These are phyloP conservation scores for Edaphochlamys debaryana DNA, from an alignment of 139 green algal genomes.

Conservation along the genomic window DNA sequence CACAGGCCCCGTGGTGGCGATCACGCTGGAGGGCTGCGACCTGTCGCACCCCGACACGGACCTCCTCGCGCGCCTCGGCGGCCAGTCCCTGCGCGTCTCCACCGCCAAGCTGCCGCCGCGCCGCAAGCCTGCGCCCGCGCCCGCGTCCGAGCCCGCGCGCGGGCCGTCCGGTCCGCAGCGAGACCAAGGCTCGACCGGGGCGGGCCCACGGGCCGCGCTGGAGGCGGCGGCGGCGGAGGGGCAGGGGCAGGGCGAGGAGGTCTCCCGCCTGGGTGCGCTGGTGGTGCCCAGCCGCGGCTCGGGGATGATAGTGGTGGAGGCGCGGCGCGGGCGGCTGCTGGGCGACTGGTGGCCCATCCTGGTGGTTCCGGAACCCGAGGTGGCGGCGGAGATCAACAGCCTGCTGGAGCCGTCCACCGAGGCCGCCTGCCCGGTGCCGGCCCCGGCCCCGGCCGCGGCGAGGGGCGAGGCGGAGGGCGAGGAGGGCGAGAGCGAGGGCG, in stretches of 20 bases:
- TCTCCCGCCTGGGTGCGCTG: not conserved
- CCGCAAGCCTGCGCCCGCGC: no score
- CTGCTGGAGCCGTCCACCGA: not conserved
- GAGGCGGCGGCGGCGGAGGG: no score
- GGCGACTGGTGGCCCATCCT: constrained; percentile 24
- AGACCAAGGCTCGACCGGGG: no score
- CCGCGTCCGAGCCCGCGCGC: no score
- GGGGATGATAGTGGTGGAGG: constrained; percentile 31
- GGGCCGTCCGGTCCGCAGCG: no score
- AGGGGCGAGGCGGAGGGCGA: no score
- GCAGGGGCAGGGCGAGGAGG: no score
- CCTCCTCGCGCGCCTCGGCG: constrained; percentile 5
- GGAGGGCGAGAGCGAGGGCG: no score
- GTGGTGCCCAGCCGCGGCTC: not conserved
- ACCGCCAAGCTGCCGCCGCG: not conserved
- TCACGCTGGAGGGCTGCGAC: not conserved
- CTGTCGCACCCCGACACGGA: not conserved
- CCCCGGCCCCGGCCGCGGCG: not conserved
- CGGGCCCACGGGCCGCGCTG: no score
- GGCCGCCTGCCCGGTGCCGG: not conserved
- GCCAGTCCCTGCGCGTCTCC: not conserved
- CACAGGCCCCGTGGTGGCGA: not conserved
- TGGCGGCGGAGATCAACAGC: constrained; percentile 25
- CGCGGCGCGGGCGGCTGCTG: constrained; percentile 29
- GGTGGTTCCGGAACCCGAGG: constrained; percentile 12